A percentile compares a stretch with the other conserved stretches of the same genome.
Evolutionary conservation across 441 rosid genomes (phyloP).

Genomic region (Jatropha multifida): DNA sequence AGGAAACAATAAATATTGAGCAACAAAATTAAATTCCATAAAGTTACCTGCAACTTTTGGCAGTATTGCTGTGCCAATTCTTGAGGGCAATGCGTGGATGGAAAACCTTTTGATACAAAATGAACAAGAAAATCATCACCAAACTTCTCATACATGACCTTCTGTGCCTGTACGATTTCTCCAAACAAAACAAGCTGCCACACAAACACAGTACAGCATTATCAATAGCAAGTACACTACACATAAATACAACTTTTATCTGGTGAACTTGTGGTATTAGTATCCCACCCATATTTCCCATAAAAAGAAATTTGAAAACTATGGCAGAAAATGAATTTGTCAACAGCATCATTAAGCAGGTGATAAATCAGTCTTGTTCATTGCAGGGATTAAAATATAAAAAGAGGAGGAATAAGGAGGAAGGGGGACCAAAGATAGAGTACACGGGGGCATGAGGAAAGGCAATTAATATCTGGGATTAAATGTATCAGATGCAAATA

Average conservation of each 20-base stretch:
- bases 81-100: conserved; percentile 56
- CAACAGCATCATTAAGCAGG: too few relatives aligned
- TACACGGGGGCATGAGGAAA: too few relatives aligned
- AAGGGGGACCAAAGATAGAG: too few relatives aligned
- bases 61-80: conserved; percentile 74
- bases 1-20: too few relatives aligned
- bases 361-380: too few relatives aligned
- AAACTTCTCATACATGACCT: conserved; percentile 86
- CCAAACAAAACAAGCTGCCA: conserved; percentile 74
- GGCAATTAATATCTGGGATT: too few relatives aligned
- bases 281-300: background rate
- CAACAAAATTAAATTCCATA: background rate
- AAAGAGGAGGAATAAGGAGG: too few relatives aligned
- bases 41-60: conserved; percentile 82
- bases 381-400: too few relatives aligned
- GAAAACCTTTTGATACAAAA: conserved; percentile 58
- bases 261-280: background rate
- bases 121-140: conserved; percentile 71
- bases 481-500: too few relatives aligned
- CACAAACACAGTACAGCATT: conserved; percentile 16
- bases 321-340: too few relatives aligned
- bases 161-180: conserved; percentile 86
- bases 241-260: background rate
- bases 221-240: background rate
- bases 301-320: background rate